A percentile compares a stretch with the other conserved stretches of the same genome.
These are phyloP conservation scores for Spizellomyces punctatus DNA, from an alignment of 192 early-diverging fungal species.

Conservation along the genomic window DNA sequence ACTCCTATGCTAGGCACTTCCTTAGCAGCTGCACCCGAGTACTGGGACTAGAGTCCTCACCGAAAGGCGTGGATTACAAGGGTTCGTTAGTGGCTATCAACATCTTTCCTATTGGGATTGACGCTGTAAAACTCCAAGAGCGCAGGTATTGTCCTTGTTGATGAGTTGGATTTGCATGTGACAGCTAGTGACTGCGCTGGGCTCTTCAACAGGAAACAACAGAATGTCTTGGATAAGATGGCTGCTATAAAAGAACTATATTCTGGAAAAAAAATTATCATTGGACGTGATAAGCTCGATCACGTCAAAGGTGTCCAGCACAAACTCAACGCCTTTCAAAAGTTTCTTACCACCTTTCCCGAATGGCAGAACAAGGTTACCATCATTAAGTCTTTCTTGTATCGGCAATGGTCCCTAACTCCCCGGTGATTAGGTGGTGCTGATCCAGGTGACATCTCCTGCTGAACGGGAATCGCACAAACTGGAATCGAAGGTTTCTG, in stretches of 20 bases:
- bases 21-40: slow-evolving; percentile 90
- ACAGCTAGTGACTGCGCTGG: background rate
- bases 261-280: slow-evolving; percentile 87
- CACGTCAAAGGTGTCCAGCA: slow-evolving; percentile 92
- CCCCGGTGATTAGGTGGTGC: slow-evolving; percentile 58
- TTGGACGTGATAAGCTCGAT: slow-evolving; percentile 96
- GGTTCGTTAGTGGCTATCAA: slow-evolving; percentile 78
- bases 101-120: slow-evolving; percentile 98
- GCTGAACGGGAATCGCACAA: slow-evolving; percentile 58
- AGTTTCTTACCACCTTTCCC: slow-evolving; percentile 85
- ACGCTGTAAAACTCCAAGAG: slow-evolving; percentile 70
- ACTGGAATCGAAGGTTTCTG: slow-evolving; percentile 82
- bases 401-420: background rate
- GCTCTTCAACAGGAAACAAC: slow-evolving; percentile 50
- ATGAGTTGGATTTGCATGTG: background rate
- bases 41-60: slow-evolving; percentile 90
- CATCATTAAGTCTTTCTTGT: background rate
- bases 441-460: slow-evolving; percentile 96
- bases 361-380: slow-evolving; percentile 85
- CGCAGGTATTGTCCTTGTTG: slow-evolving; percentile 22
- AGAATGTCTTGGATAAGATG: slow-evolving; percentile 77
- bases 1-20: slow-evolving; percentile 92
- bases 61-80: slow-evolving; percentile 81
- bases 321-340: slow-evolving; percentile 94
- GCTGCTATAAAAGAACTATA: slow-evolving; percentile 80